Percentiles rank a stretch among this genome's conserved stretches.
phyloP scores from a whole-genome alignment of 768 basidiomycete genomes.

The Glaciozyma martinii region DNA sequence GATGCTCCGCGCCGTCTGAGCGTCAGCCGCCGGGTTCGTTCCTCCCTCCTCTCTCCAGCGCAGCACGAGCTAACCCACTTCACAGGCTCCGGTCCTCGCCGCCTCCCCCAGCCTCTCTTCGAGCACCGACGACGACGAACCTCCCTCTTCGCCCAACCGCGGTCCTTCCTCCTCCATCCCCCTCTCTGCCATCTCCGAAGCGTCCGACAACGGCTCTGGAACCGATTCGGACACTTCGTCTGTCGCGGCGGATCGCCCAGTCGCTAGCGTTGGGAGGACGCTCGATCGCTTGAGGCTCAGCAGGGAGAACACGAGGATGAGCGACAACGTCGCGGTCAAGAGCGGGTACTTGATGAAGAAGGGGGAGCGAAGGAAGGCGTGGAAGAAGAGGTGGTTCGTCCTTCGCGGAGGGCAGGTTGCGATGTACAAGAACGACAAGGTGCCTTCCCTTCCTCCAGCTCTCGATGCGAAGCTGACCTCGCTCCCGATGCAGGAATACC shows the following conservation, averaged over 20 bases:
- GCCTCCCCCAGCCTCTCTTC: neutral
- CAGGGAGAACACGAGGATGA: slow-evolving; percentile 31
- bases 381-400: slow-evolving; percentile 99
- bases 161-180: neutral
- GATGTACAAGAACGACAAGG: slow-evolving; percentile 87
- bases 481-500: slow-evolving; percentile 54
- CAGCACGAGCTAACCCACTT: no score
- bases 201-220: slow-evolving; percentile 15
- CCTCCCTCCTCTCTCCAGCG: neutral
- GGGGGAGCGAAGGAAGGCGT: slow-evolving; percentile 94
- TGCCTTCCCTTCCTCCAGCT: slow-evolving; percentile 19
- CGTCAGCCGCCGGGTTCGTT: slow-evolving; percentile 13
- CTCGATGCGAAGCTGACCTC: neutral
- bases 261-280: neutral
- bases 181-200: slow-evolving; percentile 25
- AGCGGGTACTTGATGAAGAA: slow-evolving; percentile 96
- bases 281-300: slow-evolving; percentile 43
- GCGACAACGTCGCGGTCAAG: slow-evolving; percentile 56
- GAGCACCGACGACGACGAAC: neutral
- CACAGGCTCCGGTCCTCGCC: neutral
- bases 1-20: slow-evolving; percentile 14
- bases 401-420: slow-evolving; percentile 82
- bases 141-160: slow-evolving; percentile 4
- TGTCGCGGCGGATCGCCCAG: neutral
- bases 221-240: slow-evolving; percentile 26